Percentiles rank a stretch among this genome's conserved stretches.
Evolutionary conservation across 768 basidiomycete species (phyloP).

Genomic region (Leucosporidium scottii): DNA sequence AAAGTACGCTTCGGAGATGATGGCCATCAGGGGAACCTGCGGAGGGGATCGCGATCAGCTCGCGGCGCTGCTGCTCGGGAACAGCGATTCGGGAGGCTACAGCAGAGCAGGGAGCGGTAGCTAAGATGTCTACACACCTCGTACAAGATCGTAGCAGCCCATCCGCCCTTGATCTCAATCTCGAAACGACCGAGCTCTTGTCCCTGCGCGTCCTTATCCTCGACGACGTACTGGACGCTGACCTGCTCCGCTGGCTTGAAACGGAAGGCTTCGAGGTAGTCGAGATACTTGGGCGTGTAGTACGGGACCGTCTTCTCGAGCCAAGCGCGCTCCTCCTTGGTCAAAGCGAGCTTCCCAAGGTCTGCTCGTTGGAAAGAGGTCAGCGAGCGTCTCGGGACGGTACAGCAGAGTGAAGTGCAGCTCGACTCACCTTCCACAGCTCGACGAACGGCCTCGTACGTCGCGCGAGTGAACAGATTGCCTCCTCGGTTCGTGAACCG

Average conservation of each 20-base stretch:
- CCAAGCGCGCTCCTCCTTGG: slow-evolving; percentile 56
- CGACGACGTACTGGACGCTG: slow-evolving; percentile 61
- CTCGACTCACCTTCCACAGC: slow-evolving; percentile 58
- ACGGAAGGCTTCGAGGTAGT: slow-evolving; percentile 52
- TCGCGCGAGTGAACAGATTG: slow-evolving; percentile 37
- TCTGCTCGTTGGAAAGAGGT: slow-evolving; percentile 46
- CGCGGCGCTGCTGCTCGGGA: slow-evolving; percentile 7
- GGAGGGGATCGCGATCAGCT: slow-evolving; percentile 59
- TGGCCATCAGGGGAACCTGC: slow-evolving; percentile 92
- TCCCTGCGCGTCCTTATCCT: slow-evolving; percentile 51
- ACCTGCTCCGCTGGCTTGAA: slow-evolving; percentile 40
- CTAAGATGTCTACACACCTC: slow-evolving; percentile 53
- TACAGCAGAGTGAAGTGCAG: slow-evolving; percentile 49
- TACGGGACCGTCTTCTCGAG: slow-evolving; percentile 64
- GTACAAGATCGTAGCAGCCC: slow-evolving; percentile 84
- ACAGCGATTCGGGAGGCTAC: too few relatives aligned
- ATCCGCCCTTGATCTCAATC: slow-evolving; percentile 64
- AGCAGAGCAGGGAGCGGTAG: too few relatives aligned
- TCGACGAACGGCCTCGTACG: slow-evolving; percentile 58
- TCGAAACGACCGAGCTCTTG: slow-evolving; percentile 56
- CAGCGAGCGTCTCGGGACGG: background rate
- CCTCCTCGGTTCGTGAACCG: slow-evolving; percentile 33
- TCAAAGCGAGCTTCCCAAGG: slow-evolving; percentile 52
- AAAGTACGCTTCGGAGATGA: slow-evolving; percentile 85
- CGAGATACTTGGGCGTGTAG: slow-evolving; percentile 63